phyloP scores from a whole-genome alignment of 2,329 filamentous ascomycete genomes.

The Talaromyces sp. region DNA sequence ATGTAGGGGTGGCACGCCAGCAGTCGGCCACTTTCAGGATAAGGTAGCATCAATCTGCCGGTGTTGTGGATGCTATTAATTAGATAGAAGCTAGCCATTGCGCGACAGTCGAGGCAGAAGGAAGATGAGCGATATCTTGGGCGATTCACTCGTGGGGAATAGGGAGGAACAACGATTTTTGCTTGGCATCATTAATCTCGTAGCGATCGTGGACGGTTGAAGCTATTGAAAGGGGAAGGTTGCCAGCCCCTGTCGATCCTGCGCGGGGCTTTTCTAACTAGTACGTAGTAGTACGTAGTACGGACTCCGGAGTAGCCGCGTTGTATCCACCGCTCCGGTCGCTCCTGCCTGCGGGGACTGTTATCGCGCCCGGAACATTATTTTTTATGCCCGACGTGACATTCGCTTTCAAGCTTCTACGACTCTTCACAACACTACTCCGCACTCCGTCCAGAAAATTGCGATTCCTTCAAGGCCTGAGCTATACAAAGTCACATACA shows the following conservation, averaged over 20 bases:
- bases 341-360: not conserved
- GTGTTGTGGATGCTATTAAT: not conserved
- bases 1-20: not conserved
- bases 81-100: not conserved
- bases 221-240: not conserved
- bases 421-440: no score
- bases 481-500: not conserved
- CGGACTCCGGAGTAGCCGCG: no score
- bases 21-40: not conserved
- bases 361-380: no score
- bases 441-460: no score
- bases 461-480: not conserved
- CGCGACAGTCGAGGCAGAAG: no score
- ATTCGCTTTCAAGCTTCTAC: not conserved
- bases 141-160: not conserved
- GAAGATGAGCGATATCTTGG: not conserved
- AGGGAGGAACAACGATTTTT: no score
- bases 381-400: no score
- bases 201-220: no score
- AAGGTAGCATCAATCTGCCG: conserved; percentile 4
- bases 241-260: not conserved
- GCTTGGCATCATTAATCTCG: not conserved
- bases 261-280: not conserved
- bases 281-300: no score
- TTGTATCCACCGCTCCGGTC: not conserved